Conservation (phyloP, 1,139 yeast genomes). For the Pichia sp. region DNA sequence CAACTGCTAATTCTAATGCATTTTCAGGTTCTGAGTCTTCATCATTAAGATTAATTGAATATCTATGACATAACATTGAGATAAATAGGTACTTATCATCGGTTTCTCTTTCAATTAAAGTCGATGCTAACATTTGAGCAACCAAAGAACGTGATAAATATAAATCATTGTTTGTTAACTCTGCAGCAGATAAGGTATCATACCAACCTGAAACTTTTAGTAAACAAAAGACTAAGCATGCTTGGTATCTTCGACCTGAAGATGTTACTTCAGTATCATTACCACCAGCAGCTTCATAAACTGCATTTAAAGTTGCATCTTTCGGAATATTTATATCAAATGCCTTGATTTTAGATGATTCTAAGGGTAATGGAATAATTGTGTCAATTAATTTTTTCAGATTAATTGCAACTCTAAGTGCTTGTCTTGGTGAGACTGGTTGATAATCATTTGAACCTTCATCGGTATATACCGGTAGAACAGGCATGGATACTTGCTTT, state of each 20-base stretch:
- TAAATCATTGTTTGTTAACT: slow-evolving; percentile 63
- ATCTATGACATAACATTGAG: slow-evolving; percentile 73
- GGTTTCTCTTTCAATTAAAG: slow-evolving; percentile 52
- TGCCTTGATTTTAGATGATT: slow-evolving; percentile 34
- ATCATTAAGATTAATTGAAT: slow-evolving; percentile 58
- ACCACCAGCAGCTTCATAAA: slow-evolving; percentile 78
- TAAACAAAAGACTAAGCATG: slow-evolving; percentile 61
- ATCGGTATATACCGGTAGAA: slow-evolving; percentile 32
- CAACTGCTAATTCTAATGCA: slow-evolving; percentile 81
- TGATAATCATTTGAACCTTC: slow-evolving; percentile 29
- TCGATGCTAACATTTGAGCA: slow-evolving; percentile 67
- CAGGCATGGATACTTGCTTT: slow-evolving; percentile 23
- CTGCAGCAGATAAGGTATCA: slow-evolving; percentile 49
- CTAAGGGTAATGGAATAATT: slow-evolving; percentile 54
- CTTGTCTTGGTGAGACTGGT: slow-evolving; percentile 62
- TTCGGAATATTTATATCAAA: slow-evolving; percentile 62
- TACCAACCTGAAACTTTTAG: slow-evolving; percentile 80
- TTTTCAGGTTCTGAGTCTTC: slow-evolving; percentile 56
- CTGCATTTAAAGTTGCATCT: slow-evolving; percentile 50
- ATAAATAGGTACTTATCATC: slow-evolving; percentile 64
- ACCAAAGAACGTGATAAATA: slow-evolving; percentile 56
- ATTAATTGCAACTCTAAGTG: slow-evolving; percentile 65
- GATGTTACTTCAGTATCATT: slow-evolving; percentile 51
- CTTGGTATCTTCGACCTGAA: slow-evolving; percentile 57
- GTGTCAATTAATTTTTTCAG: slow-evolving; percentile 67